phyloP scores from a whole-genome alignment of 23 red algal genomes.

The Gracilariopsis chorda region DNA sequence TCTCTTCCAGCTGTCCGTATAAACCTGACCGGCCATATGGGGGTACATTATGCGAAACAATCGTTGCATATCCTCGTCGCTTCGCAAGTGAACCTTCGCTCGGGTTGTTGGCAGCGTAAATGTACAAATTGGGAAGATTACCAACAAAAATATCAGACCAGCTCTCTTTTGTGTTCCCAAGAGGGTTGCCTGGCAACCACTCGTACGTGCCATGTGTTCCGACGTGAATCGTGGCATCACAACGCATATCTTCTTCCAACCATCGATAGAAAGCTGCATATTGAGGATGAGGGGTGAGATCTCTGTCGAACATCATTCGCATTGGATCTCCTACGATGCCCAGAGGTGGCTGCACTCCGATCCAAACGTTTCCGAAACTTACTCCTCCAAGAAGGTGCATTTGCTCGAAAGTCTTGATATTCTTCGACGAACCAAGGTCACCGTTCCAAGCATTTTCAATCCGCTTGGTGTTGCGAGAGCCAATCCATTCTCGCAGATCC shows the following conservation, averaged over 20 bases:
- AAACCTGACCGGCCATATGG: conserved; percentile 60
- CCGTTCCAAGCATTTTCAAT: conserved; percentile 54
- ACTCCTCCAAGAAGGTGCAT: conserved; percentile 55
- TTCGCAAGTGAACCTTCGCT: conserved; percentile 66
- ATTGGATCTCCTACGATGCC: conserved; percentile 71
- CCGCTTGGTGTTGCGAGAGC: conserved; percentile 19
- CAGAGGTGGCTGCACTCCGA: conserved; percentile 72
- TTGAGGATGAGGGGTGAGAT: conserved; percentile 65
- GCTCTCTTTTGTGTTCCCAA: conserved; percentile 43
- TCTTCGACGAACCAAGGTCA: conserved; percentile 26
- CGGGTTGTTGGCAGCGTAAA: conserved; percentile 81
- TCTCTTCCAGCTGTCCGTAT: conserved; percentile 59
- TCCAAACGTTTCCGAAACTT: conserved; percentile 66
- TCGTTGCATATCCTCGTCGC: conserved; percentile 63
- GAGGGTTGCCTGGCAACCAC: conserved; percentile 63
- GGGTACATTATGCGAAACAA: conserved; percentile 70
- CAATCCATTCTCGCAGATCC: conserved; percentile 46
- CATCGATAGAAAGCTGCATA: conserved; percentile 73
- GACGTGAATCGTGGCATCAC: conserved; percentile 66
- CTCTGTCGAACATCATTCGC: conserved; percentile 81
- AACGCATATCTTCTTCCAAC: conserved; percentile 23
- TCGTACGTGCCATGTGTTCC: conserved; percentile 75
- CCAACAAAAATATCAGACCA: conserved; percentile 71
- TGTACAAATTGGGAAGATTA: conserved; percentile 67
- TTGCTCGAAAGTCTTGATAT: conserved; percentile 37